Base-by-base conservation (phyloP, 2,329 filamentous ascomycete genomes). In the Acephala macrosclerotiorum region DNA sequence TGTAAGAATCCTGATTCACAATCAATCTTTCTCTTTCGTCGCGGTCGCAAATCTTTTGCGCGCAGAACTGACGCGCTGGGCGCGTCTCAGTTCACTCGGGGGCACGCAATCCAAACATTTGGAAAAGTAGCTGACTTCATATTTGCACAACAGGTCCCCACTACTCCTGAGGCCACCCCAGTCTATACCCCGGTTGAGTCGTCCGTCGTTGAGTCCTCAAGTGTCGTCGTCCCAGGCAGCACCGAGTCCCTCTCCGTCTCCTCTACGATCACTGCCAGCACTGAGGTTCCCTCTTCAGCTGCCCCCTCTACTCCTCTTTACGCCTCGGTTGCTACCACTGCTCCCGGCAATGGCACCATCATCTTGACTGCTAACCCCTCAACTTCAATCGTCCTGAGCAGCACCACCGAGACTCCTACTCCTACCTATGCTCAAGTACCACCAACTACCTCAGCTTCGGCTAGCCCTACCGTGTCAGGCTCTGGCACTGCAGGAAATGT, bases 321-420 rank as follows among this genome's bases (percentile, higher is more conserved):
- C 45, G 12, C 49, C 63, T 5, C 47, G 33, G 38, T 26, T 53
- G 51, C 38, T 29, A 60, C 64, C 36, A 51, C 60, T 36, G 53
- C 45, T 36, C 29, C 60, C 36, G 16, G 29, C 26, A 51, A 57
- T 12, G 25, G 55, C 5, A 55, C 57, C 25, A 51, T n/a, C 26
- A 25, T 47, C 42, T 16, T 40, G 16, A 33, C 29, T 33, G 29
- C 29, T 9, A 33, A 9, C 29, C 29, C 29, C 4, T 33, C 29
- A 33, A 5, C 29, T 9, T 33, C 29, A 9, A 33, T 9, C 29
- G 9, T 33, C 29, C 4, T 33, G n/a, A n/a, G n/a, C n/a, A n/a
- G n/a, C 29, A 9, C 29, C 9, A 33, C 29, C 29, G 9, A 4
- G 4, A 33, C 29, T 33, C 4, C 29, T 33, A 4, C 29, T 33